These are phyloP conservation scores for Eimeria sp. DNA, from an alignment of 169 alveolate genomes.

Conservation along the genomic window DNA sequence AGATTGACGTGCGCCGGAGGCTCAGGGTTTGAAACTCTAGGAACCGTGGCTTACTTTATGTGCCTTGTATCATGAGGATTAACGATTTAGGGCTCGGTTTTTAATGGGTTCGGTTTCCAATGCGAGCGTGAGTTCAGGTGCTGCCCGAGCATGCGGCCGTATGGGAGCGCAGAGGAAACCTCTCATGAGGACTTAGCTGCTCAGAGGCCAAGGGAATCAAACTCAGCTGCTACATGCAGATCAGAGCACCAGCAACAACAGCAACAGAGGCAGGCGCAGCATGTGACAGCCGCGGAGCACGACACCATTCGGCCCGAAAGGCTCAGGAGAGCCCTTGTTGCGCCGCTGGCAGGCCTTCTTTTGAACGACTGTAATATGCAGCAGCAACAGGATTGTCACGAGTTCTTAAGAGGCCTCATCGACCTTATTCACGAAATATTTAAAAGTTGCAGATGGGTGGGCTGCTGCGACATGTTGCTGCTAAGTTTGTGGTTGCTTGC, in stretches of 20 bases:
- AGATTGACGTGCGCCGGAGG: constrained; percentile 43
- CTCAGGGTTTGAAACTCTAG: neutral
- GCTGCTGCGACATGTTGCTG: neutral
- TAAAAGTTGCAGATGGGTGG: constrained; percentile 55
- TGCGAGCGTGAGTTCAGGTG: constrained; percentile 50
- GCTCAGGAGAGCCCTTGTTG: constrained; percentile 64
- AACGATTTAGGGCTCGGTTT: neutral
- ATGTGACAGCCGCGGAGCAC: neutral
- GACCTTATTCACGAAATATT: constrained; percentile 48
- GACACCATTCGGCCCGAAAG: constrained; percentile 57
- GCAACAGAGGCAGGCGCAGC: neutral
- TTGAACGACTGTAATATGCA: constrained; percentile 60
- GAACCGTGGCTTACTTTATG: neutral
- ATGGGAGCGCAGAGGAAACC: constrained; percentile 12
- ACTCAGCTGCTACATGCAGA: constrained; percentile 22
- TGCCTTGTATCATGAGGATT: neutral
- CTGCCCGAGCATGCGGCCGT: constrained; percentile 49
- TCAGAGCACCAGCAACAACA: constrained; percentile 15
- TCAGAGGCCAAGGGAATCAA: constrained; percentile 56
- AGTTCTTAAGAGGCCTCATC: constrained; percentile 52
- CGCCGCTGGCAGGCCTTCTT: constrained; percentile 62
- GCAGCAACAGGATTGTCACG: constrained; percentile 73
- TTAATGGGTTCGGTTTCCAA: neutral
- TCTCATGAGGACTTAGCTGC: constrained; percentile 13
- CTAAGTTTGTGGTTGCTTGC: neutral